These are phyloP conservation scores for Oryza coarctata DNA, from an alignment of 176 grass and related monocot species.

Conservation along the genomic window DNA sequence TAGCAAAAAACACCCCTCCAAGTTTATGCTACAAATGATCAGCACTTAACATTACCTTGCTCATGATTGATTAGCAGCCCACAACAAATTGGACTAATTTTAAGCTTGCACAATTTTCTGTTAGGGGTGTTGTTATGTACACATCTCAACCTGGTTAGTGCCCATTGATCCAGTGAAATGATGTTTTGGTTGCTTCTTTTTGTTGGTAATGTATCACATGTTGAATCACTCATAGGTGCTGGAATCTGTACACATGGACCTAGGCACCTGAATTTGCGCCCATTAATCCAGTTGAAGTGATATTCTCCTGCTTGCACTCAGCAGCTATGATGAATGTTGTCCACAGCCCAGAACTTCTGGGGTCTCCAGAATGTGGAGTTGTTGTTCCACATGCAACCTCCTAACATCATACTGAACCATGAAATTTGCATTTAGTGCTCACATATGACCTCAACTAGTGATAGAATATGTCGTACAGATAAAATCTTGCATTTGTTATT, in stretches of 20 bases:
- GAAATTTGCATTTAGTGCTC: not conserved
- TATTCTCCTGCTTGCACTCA: not conserved
- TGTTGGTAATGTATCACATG: slow-evolving; percentile 14
- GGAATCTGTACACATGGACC: not conserved
- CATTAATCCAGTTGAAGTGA: not conserved
- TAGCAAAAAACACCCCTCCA: not conserved
- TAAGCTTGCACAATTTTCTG: not conserved
- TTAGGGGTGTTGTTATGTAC: slow-evolving; percentile 1
- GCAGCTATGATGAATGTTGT: not conserved
- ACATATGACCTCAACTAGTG: slow-evolving; percentile 21
- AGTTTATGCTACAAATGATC: slow-evolving; percentile 12
- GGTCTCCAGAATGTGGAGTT: not conserved
- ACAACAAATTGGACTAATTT: not conserved
- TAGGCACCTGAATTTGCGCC: not conserved
- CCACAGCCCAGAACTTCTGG: not conserved
- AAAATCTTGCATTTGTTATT: slow-evolving; percentile 15
- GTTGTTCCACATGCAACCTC: not conserved
- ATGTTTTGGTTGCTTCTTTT: not conserved
- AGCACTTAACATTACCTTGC: slow-evolving; percentile 11
- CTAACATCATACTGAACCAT: not conserved
- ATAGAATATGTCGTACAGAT: not conserved
- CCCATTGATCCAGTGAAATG: not conserved
- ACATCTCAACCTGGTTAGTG: not conserved
- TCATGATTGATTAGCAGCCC: not conserved
- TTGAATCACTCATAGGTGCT: not conserved